A percentile compares a stretch with the other conserved stretches of the same genome.
These are phyloP conservation scores for Russula earlei DNA, from an alignment of 768 basidiomycete genomes.

Conservation along the genomic window DNA sequence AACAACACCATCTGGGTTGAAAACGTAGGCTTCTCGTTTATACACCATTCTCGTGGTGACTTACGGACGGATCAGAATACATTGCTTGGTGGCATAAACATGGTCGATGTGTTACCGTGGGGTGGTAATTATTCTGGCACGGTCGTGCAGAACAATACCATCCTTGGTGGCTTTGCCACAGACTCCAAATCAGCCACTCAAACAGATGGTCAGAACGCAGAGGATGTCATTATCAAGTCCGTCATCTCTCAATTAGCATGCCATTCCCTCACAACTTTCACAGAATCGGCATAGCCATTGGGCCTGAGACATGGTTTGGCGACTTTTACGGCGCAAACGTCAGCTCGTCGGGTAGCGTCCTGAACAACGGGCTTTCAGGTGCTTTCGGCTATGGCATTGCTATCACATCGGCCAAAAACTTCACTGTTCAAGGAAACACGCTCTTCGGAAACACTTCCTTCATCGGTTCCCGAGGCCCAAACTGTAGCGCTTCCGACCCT, in stretches of 20 bases:
- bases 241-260: constrained; percentile 20
- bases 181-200: constrained; percentile 31
- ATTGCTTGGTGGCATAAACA: constrained; percentile 64
- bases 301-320: constrained; percentile 71
- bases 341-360: constrained; percentile 43
- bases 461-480: constrained; percentile 57
- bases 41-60: background rate
- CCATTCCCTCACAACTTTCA: background rate
- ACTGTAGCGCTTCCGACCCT: constrained; percentile 43
- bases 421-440: constrained; percentile 53
- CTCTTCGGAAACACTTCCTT: constrained; percentile 66
- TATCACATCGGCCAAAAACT: constrained; percentile 51
- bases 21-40: constrained; percentile 36
- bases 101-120: constrained; percentile 66
- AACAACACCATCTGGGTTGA: constrained; percentile 71
- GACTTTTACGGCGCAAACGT: constrained; percentile 45
- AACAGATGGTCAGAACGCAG: constrained; percentile 43
- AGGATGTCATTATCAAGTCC: constrained; percentile 64
- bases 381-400: constrained; percentile 72
- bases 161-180: constrained; percentile 62
- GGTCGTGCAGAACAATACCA: constrained; percentile 55
- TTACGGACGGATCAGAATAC: constrained; percentile 39
- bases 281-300: constrained; percentile 75
- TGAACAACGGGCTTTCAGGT: constrained; percentile 49
- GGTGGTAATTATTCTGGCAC: constrained; percentile 56